phyloP scores from a whole-genome alignment of 164 flowering plant genomes.

The Annona cherimola region DNA sequence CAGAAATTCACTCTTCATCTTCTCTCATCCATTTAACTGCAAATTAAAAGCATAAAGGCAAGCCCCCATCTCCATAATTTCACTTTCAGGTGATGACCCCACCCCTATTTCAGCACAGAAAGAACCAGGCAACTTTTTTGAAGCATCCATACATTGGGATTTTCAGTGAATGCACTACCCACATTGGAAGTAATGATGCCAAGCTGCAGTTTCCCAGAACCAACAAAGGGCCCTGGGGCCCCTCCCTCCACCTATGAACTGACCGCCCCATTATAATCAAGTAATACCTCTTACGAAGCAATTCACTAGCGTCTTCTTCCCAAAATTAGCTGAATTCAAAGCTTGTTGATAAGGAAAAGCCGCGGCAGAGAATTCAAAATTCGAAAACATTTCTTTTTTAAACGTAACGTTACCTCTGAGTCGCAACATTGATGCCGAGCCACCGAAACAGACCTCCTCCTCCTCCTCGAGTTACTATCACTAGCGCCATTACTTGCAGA shows the following conservation, averaged over 20 bases:
- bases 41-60: no score
- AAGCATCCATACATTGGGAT: neutral
- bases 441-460: constrained; percentile 73
- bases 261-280: no score
- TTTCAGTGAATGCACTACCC: neutral
- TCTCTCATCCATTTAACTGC: no score
- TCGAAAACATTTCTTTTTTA: neutral
- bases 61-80: no score
- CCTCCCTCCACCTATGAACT: neutral
- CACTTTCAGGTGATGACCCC: no score
- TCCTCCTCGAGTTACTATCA: constrained; percentile 33
- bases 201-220: neutral
- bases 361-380: neutral
- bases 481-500: constrained; percentile 25
- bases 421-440: constrained; percentile 60
- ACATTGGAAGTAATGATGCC: neutral
- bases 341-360: neutral
- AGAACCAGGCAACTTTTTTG: no score
- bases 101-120: no score
- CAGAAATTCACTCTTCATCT: no score
- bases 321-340: neutral
- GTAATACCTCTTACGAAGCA: neutral
- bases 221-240: neutral
- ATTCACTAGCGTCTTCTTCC: neutral
- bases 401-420: constrained; percentile 52